Base-by-base conservation (phyloP, 768 basidiomycete species). In the Leccinum sublutescens region DNA sequence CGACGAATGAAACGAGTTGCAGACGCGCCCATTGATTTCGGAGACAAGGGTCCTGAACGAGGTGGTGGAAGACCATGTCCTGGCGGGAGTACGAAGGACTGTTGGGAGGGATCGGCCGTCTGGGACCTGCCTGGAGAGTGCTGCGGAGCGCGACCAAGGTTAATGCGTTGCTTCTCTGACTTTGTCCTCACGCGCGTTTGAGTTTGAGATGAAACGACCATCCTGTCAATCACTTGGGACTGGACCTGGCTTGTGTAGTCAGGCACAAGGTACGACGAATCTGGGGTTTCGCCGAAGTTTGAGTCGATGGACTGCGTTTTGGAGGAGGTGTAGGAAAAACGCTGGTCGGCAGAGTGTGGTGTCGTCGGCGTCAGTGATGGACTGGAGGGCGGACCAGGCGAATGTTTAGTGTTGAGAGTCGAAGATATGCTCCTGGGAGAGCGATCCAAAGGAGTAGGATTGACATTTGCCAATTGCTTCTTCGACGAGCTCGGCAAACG, bases 1-100 rank as follows among this genome's bases (percentile, higher is more conserved):
- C 96, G 87, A 54, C 96, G 88, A 31, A 98, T 87, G 77, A 98
- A 95, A 36, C 95, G 88, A 51, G 91, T 84, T 9, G 93, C 90
- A 0, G 86, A 85, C 15, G 86, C 86, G 53, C 86, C 79, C 75
- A 92, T 83, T 21, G 82, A 80, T 67, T 82, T 85, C 31, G 89
- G 87, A 7, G 85, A 87, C 43, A 90, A 76, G 10, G 86, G 83
- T 19, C 78, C 82, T 2, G 79, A 68, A 38, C 81, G 74, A 48
- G 70, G 71, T 17, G 76, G 53, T 12, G 74, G 68, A 15, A 78
- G 68, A 7, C 67, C 68, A 43, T 67, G 60, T 23, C 47, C 62
- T 0, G 71, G 62, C 0, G 73, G 62, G 31, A 67, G 66, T 9
- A 62, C 62, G 60, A 79, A 81, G 38, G 81, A 78, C 60, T 81